Percentiles rank a stretch among this genome's conserved stretches.
Conservation (phyloP, 202 grass and related monocot genomes). For the Elaeis oleifera region DNA sequence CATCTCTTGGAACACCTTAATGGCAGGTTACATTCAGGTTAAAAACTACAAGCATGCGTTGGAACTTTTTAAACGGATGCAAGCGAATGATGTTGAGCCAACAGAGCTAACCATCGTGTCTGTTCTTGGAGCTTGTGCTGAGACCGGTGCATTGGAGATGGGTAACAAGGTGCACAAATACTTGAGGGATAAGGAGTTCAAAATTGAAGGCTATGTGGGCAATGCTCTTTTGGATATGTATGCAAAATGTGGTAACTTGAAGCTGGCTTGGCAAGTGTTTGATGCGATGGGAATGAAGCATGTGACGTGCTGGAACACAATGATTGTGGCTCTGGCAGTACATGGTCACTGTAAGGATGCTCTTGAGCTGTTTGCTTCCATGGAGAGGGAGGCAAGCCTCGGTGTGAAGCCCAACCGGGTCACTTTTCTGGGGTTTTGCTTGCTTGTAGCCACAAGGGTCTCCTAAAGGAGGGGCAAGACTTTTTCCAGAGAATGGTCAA, state of each 20-base stretch:
- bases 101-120: conserved; percentile 51
- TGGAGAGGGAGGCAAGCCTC: conserved; percentile 27
- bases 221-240: conserved; percentile 74
- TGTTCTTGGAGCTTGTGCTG: conserved; percentile 41
- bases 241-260: conserved; percentile 48
- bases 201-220: conserved; percentile 51
- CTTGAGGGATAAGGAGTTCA: conserved; percentile 32
- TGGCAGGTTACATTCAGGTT: conserved; percentile 35
- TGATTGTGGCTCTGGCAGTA: conserved; percentile 59
- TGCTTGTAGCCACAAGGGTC: conserved; percentile 62
- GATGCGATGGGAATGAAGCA: conserved; percentile 46
- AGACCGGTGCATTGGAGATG: conserved; percentile 28
- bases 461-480: conserved; percentile 40
- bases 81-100: conserved; percentile 28
- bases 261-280: conserved; percentile 45
- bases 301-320: conserved; percentile 54
- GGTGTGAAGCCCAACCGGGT: conserved; percentile 29
- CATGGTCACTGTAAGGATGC: conserved; percentile 42
- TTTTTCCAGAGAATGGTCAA: conserved; percentile 48
- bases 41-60: conserved; percentile 30
- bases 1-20: conserved; percentile 62
- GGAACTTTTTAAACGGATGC: conserved; percentile 46
- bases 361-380: conserved; percentile 40
- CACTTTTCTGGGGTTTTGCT: conserved; percentile 48
- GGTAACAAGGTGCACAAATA: conserved; percentile 39